Conservation (phyloP, 768 basidiomycete genomes). For the Phylloporus scabripes region DNA sequence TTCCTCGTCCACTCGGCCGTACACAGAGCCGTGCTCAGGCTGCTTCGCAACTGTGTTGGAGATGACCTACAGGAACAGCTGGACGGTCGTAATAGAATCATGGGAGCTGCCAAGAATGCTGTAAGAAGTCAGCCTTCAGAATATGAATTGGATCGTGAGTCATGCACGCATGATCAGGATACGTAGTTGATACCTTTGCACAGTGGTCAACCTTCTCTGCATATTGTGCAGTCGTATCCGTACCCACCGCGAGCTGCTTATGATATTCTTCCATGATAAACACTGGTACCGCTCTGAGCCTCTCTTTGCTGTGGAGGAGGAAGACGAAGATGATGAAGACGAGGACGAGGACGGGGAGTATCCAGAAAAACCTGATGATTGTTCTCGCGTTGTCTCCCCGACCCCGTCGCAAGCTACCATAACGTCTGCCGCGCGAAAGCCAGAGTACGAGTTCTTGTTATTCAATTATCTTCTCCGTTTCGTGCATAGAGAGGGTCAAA, state of each 20-base stretch:
- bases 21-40: slow-evolving; percentile 79
- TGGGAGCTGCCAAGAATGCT: slow-evolving; percentile 80
- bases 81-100: slow-evolving; percentile 66
- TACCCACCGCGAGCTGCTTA: slow-evolving; percentile 80
- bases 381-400: slow-evolving; percentile 44
- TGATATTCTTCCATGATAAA: slow-evolving; percentile 97
- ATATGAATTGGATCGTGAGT: slow-evolving; percentile 82
- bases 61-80: slow-evolving; percentile 86
- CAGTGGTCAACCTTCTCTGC: slow-evolving; percentile 90
- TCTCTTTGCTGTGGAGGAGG: slow-evolving; percentile 69
- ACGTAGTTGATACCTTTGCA: slow-evolving; percentile 7
- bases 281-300: slow-evolving; percentile 79
- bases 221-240: slow-evolving; percentile 90
- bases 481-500: slow-evolving; percentile 88
- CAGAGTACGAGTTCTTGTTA: slow-evolving; percentile 92
- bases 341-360: slow-evolving; percentile 34
- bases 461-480: slow-evolving; percentile 96
- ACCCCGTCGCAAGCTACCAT: slow-evolving; percentile 55
- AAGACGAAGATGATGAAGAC: slow-evolving; percentile 58
- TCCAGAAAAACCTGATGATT: background rate
- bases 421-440: slow-evolving; percentile 54
- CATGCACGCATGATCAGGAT: background rate
- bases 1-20: slow-evolving; percentile 90
- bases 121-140: slow-evolving; percentile 72
- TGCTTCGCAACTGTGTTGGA: slow-evolving; percentile 85